Conservation (phyloP, 768 basidiomycete genomes). For the Podaxis carcinomalis region DNA sequence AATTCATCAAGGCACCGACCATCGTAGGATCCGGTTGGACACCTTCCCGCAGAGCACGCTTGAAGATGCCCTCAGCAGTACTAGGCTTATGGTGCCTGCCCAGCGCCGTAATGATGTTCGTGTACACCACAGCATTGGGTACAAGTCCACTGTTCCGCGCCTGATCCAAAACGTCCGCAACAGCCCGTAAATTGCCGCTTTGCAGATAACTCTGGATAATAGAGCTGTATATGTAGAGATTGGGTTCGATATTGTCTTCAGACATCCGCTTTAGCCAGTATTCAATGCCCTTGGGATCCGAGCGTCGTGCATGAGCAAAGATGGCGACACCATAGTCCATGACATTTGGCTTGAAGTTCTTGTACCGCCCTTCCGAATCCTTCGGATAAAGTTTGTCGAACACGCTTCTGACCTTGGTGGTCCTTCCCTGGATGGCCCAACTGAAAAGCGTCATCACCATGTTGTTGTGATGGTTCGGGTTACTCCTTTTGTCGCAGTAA, state of each 20-base stretch:
- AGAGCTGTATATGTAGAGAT: conserved; percentile 52
- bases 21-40: conserved; percentile 60
- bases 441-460: conserved; percentile 48
- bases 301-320: conserved; percentile 32
- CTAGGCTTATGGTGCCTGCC: conserved; percentile 56
- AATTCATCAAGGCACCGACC: conserved; percentile 74
- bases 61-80: conserved; percentile 64
- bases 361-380: conserved; percentile 19
- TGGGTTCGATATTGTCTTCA: conserved; percentile 45
- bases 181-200: conserved; percentile 49
- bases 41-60: conserved; percentile 57
- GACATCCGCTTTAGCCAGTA: conserved; percentile 50
- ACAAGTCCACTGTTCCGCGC: conserved; percentile 51
- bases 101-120: conserved; percentile 62
- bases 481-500: conserved; percentile 24
- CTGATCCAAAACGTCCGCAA: conserved; percentile 47
- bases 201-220: conserved; percentile 55
- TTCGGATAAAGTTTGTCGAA: conserved; percentile 56
- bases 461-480: neutral
- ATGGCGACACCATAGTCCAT: conserved; percentile 13
- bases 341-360: neutral
- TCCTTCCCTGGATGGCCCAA: conserved; percentile 43
- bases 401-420: conserved; percentile 35
- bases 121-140: conserved; percentile 56
- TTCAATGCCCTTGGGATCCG: conserved; percentile 46